Conservation (phyloP, 805 yeast species). For the Myxozyma nipponensis region DNA sequence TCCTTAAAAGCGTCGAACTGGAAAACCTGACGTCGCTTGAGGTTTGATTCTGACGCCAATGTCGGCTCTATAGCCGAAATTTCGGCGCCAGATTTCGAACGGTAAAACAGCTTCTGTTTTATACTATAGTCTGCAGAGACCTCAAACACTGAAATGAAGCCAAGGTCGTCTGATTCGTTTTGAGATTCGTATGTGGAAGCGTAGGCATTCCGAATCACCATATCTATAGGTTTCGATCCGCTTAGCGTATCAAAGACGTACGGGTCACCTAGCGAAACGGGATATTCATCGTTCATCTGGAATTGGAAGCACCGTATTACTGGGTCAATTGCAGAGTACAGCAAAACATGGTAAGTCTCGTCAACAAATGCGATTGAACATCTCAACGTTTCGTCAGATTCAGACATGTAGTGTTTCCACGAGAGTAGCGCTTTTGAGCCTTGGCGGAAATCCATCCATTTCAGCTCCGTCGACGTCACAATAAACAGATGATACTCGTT, state of each 20-base stretch:
- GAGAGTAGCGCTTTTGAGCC: slow-evolving; percentile 51
- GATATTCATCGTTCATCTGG: slow-evolving; percentile 37
- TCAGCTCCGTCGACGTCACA: slow-evolving; percentile 64
- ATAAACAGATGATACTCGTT: slow-evolving; percentile 45
- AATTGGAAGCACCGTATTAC: slow-evolving; percentile 39
- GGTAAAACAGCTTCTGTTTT: slow-evolving; percentile 6
- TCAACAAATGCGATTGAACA: slow-evolving; percentile 3
- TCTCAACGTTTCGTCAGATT: slow-evolving; percentile 51
- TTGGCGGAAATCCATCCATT: slow-evolving; percentile 44
- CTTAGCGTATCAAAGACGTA: slow-evolving; percentile 13
- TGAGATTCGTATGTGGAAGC: background rate
- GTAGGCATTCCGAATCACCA: slow-evolving; percentile 1
- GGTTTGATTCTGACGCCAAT: slow-evolving; percentile 1
- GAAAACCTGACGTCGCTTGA: slow-evolving; percentile 1
- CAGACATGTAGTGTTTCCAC: slow-evolving; percentile 67
- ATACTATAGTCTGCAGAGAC: slow-evolving; percentile 8
- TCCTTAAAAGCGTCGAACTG: slow-evolving; percentile 6
- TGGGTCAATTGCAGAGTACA: slow-evolving; percentile 38
- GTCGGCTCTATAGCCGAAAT: slow-evolving; percentile 5
- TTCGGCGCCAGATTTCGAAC: background rate
- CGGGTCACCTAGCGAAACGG: slow-evolving; percentile 43
- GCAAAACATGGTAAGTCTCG: slow-evolving; percentile 29
- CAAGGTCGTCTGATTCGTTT: background rate
- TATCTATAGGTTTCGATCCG: slow-evolving; percentile 6
- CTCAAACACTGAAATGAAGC: slow-evolving; percentile 14